Evolutionary conservation across 2,329 filamentous ascomycete genomes (phyloP), one percentile per base, ranked within the genome.

Genomic region (Calonectria ilicicola): DNA sequence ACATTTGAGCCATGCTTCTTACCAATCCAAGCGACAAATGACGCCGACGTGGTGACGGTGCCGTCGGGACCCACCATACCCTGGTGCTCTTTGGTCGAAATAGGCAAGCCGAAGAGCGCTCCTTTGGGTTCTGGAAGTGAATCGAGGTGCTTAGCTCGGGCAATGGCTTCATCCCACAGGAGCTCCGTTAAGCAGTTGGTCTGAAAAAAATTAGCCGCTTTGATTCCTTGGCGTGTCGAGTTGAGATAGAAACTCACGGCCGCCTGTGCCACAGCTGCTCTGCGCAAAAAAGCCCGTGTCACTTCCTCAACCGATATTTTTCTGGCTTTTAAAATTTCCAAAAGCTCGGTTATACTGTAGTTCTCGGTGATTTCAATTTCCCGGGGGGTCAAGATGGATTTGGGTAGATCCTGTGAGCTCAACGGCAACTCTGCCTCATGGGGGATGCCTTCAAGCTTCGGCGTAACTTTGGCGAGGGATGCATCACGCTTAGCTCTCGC

Each of bases 71-170:
- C 80, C 1, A 84, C 79, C 81, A 83, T 82, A 26, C 81, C 82
- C 8, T 82, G 81, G n/a, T 83, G 82, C 26, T 83, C 82, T 49
- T 83, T 83, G 47, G 82, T 79, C 0, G 82, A 83, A 27, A 83
- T 83, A 21, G 82, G 82, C 19, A 83, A 72, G n/a, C 82, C 82
- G 17, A 83, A 83, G 23, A 84, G 77, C 21, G 76, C 74, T 12
- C 82, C 82, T 56, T 77, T 78, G 0, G 82, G 81, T 17, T 83
- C 81, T 0, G 82, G 80, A 9, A 83, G 69, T 0, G 81, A 78
- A 72, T 84, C 82, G 1, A 84, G 81, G 19, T 82, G 67, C 58
- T 76, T 80, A 5, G 82, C 82, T 1, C 82, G 78, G 44, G 76
- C 75, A 15, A 84, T 81, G 1, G 82, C 82, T n/a, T 82, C 69